These are phyloP conservation scores for Fagopyrum esculentum DNA, from an alignment of 148 eudicot species.

Conservation along the genomic window DNA sequence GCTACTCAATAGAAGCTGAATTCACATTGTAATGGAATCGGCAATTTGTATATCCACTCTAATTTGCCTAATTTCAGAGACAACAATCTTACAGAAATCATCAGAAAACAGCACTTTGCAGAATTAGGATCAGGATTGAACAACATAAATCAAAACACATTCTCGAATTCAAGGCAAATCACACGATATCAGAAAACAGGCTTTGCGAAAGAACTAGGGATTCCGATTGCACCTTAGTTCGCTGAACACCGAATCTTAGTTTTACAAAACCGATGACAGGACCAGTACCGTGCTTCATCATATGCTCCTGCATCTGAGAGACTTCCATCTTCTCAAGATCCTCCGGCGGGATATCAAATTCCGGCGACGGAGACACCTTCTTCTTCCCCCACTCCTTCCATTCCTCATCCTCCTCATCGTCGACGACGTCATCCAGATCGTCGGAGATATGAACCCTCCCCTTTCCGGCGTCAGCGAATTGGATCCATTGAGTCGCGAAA, in stretches of 20 bases:
- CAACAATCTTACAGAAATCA: neutral
- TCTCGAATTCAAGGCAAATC: constrained; percentile 4
- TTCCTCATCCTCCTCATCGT: constrained; percentile 81
- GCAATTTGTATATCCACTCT: neutral
- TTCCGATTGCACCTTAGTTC: constrained; percentile 45
- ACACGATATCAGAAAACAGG: neutral
- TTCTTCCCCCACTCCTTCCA: constrained; percentile 83
- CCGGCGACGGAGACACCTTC: constrained; percentile 21
- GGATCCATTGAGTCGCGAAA: constrained; percentile 5
- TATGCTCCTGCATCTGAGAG: constrained; percentile 45
- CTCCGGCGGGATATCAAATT: constrained; percentile 44
- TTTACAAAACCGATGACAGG: constrained; percentile 77
- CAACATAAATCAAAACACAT: neutral
- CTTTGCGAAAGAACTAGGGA: neutral
- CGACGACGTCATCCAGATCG: constrained; percentile 78
- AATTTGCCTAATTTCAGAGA: neutral
- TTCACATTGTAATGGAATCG: neutral
- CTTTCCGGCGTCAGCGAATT: constrained; percentile 40
- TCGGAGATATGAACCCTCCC: constrained; percentile 58
- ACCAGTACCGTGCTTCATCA: constrained; percentile 55
- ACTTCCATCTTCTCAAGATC: constrained; percentile 52
- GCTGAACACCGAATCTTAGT: constrained; percentile 47
- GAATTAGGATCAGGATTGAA: neutral
- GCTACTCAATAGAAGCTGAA: neutral
- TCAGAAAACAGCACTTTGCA: neutral